Base-by-base conservation (phyloP, 75 land plant species). In the Selaginella moellendorffii region DNA sequence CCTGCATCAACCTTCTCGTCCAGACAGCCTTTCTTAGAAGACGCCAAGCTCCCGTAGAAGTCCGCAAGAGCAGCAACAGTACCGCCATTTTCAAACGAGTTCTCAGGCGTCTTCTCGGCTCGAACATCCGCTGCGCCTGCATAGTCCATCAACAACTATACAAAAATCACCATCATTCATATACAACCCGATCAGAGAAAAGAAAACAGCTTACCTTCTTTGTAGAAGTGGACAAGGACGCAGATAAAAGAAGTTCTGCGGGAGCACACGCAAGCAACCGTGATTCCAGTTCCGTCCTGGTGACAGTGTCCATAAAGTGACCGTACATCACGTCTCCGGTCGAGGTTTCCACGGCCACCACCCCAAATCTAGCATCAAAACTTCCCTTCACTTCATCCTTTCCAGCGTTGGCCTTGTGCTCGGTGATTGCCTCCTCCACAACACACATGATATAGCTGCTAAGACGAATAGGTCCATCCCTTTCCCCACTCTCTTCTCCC, bases 271-370 rank as follows among this genome's bases (percentile, higher is more conserved):
- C 79, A 51, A 88, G 20, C 30, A 92, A 14, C 65, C 87, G 67
- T 24, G 89, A 74, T 68, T 92, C 97, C 24, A 92, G 81, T 29
- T 80, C 84, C 53, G 70, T 61, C 65, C 97, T 77, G 76, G 80
- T 69, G 26, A 79, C 81, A 25, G 74, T 69, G 58, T 92, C 97
- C 69, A 77, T 76, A 56, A 83, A 92, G 65, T 88, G 82, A 61
- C 85, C 89, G 72, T 73, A 77, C 61, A 92, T 71, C 9, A 92
- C 95, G 68, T 85, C 88, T 29, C 97, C 95, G 1, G 97, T 85
- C 0, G 95, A 86, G 31, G 82, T 73, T 73, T 92, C 95, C 63
- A 92, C 95, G 27, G 74, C 97, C 46, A 92, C 75, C 36, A 78
- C 68, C 66, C 86, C 97, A 66, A 85, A 69, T 53, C 63, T 78